Conservation (phyloP, 179 eudicot species). For the Gypsophila paniculata region DNA sequence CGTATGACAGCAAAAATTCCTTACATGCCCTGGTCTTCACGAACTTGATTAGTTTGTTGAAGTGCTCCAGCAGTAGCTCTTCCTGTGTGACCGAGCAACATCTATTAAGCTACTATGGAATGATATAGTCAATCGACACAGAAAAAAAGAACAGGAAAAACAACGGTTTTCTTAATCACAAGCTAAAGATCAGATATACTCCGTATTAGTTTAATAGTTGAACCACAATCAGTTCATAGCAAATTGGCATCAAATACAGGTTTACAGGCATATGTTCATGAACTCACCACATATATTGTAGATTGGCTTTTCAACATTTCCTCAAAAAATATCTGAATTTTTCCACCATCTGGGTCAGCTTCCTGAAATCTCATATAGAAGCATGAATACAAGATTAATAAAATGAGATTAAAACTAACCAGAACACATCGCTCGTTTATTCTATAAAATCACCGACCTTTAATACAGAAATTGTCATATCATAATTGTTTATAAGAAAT, state of each 20-base stretch:
- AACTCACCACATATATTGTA: slow-evolving; percentile 70
- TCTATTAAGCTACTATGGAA: neutral
- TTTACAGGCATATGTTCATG: neutral
- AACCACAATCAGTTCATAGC: neutral
- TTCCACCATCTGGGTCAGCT: slow-evolving; percentile 90
- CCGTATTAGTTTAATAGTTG: neutral
- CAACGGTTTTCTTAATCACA: no score
- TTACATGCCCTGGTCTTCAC: slow-evolving; percentile 87
- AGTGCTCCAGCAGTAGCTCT: slow-evolving; percentile 82
- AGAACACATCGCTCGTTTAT: neutral
- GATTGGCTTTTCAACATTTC: slow-evolving; percentile 89
- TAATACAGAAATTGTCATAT: slow-evolving; percentile 73
- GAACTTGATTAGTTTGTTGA: slow-evolving; percentile 74
- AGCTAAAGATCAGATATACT: neutral
- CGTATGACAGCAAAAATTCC: slow-evolving; percentile 17
- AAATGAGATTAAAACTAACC: neutral
- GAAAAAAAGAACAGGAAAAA: no score
- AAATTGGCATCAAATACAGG: neutral
- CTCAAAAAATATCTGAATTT: slow-evolving; percentile 83
- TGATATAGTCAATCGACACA: no score
- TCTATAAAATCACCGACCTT: slow-evolving; percentile 18
- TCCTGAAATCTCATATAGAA: slow-evolving; percentile 49
- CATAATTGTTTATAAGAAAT: slow-evolving; percentile 92
- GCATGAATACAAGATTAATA: neutral
- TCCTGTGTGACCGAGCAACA: slow-evolving; percentile 48